phyloP scores from a whole-genome alignment of 208 protist genomes.

The Acanthamoeba triangularis region DNA sequence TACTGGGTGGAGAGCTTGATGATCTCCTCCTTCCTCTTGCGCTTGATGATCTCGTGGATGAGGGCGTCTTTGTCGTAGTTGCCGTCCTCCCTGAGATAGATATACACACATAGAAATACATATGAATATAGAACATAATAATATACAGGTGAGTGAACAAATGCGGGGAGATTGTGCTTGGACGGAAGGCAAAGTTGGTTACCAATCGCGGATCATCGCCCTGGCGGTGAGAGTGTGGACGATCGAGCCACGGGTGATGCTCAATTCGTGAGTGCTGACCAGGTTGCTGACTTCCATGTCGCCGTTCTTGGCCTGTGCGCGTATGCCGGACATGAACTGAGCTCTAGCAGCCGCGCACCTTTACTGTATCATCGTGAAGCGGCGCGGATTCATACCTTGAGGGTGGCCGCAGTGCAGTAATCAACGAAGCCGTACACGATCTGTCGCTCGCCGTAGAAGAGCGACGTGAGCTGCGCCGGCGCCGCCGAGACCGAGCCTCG shows the following conservation, averaged over 20 bases:
- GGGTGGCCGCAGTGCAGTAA: slow-evolving; percentile 14
- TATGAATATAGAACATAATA: no score
- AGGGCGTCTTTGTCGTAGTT: slow-evolving; percentile 71
- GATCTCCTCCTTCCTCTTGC: slow-evolving; percentile 77
- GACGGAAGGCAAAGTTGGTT: neutral
- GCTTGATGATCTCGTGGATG: slow-evolving; percentile 72
- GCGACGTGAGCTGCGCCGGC: slow-evolving; percentile 5
- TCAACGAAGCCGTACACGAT: slow-evolving; percentile 76
- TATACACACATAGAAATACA: no score
- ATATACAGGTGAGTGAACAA: no score
- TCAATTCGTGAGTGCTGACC: slow-evolving; percentile 79
- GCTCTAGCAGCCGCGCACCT: no score
- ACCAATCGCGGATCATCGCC: slow-evolving; percentile 85
- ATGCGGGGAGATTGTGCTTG: no score
- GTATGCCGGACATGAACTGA: no score
- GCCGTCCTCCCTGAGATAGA: slow-evolving; percentile 69
- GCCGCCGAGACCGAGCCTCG: neutral
- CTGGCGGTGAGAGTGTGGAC: slow-evolving; percentile 81
- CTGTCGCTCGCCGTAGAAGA: slow-evolving; percentile 62
- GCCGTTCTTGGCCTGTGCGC: slow-evolving; percentile 1
- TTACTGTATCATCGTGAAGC: no score
- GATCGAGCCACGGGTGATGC: slow-evolving; percentile 76
- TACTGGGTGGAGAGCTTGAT: slow-evolving; percentile 80
- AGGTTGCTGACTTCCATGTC: slow-evolving; percentile 66
- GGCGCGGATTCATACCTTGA: neutral